Evolutionary conservation across 2,329 filamentous ascomycete species (phyloP).

Genomic region (Botryosphaeria dothidea): DNA sequence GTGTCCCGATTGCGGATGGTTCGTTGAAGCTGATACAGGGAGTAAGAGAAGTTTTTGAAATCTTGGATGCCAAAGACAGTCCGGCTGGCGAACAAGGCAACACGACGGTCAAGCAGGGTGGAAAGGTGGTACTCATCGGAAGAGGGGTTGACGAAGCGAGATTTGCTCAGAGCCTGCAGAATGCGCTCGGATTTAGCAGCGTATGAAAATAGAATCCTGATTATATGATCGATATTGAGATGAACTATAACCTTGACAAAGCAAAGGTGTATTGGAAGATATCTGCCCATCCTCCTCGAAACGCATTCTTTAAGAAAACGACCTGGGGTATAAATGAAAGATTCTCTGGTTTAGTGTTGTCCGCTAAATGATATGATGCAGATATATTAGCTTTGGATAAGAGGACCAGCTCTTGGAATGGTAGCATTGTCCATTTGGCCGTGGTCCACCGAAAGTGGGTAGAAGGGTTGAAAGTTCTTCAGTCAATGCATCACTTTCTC

Average conservation of each 20-base stretch:
- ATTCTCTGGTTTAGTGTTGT: not conserved
- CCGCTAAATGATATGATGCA: not conserved
- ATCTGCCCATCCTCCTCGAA: not conserved
- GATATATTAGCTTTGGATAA: not conserved
- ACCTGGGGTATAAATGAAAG: not conserved
- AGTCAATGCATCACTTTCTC: too few species aligned
- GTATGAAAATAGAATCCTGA: not conserved
- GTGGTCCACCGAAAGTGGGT: too few species aligned
- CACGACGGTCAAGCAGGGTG: not conserved
- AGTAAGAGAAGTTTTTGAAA: conserved; percentile 90
- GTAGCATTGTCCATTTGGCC: not conserved
- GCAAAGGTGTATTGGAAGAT: not conserved
- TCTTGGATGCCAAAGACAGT: conserved; percentile 60
- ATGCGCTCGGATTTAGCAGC: not conserved
- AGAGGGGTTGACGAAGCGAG: conserved; percentile 17
- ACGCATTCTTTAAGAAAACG: not conserved
- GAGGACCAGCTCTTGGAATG: not conserved
- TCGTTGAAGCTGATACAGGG: conserved; percentile 79
- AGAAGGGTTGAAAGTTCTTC: too few species aligned
- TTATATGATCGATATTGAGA: not conserved
- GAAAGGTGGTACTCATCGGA: conserved; percentile 26
- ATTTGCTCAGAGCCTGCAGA: conserved; percentile 20
- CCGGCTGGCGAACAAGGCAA: not conserved
- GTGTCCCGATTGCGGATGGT: conserved; percentile 64
- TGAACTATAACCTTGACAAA: not conserved